Evolutionary conservation across 495 filamentous ascomycete species (phyloP).

Genomic region (Xylaria longipes): DNA sequence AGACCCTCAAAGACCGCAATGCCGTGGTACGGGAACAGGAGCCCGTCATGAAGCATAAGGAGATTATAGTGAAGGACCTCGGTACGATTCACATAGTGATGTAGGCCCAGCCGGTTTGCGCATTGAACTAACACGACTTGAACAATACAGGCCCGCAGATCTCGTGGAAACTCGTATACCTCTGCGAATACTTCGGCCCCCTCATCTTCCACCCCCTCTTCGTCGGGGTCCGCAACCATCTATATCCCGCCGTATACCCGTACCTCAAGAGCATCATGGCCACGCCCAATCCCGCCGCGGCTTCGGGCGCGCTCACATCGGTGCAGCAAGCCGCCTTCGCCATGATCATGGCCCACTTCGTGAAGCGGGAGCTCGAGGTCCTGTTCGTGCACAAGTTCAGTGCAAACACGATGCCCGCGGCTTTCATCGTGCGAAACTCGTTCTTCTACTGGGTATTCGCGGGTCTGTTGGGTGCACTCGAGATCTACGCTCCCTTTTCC

Average conservation of each 20-base stretch:
- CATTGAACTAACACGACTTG: conserved; percentile 23
- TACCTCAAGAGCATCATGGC: conserved; percentile 47
- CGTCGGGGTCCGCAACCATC: conserved; percentile 72
- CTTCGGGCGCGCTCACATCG: conserved; percentile 55
- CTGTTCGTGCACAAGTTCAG: conserved; percentile 96
- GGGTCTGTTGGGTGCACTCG: conserved; percentile 82
- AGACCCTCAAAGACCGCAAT: conserved; percentile 63
- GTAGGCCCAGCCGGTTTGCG: not conserved
- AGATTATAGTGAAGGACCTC: conserved; percentile 90
- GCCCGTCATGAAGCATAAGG: conserved; percentile 70
- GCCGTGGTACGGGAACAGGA: conserved; percentile 62
- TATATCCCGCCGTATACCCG: conserved; percentile 69
- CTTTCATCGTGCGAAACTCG: conserved; percentile 90
- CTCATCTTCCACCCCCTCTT: conserved; percentile 82
- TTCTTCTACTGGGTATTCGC: conserved; percentile 88
- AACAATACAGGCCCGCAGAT: conserved; percentile 78
- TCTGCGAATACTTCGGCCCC: conserved; percentile 95
- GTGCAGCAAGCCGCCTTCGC: conserved; percentile 73
- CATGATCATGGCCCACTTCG: conserved; percentile 81
- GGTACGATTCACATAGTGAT: conserved; percentile 58
- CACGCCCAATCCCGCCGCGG: conserved; percentile 31
- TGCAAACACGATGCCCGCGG: conserved; percentile 85
- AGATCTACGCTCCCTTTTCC: conserved; percentile 78
- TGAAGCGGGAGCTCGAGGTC: conserved; percentile 95
- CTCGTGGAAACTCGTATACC: conserved; percentile 90